Conservation (phyloP, 768 basidiomycete genomes). For the Asterophora parasitica region DNA sequence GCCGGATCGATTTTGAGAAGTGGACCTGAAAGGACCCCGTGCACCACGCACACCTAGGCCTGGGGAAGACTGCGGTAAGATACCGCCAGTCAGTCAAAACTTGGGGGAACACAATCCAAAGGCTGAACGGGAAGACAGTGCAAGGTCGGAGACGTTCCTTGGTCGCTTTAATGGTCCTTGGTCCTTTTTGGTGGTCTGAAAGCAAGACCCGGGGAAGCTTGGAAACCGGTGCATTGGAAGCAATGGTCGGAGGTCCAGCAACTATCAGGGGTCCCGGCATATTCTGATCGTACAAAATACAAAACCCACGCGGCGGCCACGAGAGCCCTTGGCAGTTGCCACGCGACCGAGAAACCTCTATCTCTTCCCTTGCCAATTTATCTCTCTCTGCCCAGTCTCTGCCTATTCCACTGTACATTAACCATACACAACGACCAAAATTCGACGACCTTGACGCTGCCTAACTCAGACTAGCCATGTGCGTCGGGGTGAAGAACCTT, state of each 20-base stretch:
- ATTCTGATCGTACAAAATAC: slow-evolving; percentile 23
- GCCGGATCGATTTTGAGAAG: neutral
- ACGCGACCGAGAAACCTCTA: slow-evolving; percentile 33
- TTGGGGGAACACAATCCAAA: too few relatives aligned
- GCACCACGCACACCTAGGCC: neutral
- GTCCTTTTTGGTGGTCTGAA: neutral
- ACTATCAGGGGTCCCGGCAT: slow-evolving; percentile 17
- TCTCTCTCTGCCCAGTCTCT: too few relatives aligned
- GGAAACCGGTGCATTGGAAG: slow-evolving; percentile 4
- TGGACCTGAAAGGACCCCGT: slow-evolving; percentile 1
- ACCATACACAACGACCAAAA: neutral
- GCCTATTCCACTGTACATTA: slow-evolving; percentile 12
- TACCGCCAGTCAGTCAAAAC: neutral
- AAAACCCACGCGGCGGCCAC: slow-evolving; percentile 42
- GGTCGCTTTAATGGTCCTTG: neutral
- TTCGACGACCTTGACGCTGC: neutral
- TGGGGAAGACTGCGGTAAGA: too few relatives aligned
- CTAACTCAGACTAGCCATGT: slow-evolving; percentile 6
- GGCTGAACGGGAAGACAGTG: neutral
- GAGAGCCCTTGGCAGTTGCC: slow-evolving; percentile 36
- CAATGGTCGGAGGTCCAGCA: slow-evolving; percentile 12
- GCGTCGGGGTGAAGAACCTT: slow-evolving; percentile 8
- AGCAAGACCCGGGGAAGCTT: slow-evolving; percentile 13
- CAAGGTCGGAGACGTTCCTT: neutral
- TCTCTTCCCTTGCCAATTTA: slow-evolving; percentile 20